Conservation (phyloP, 257 asterid genomes). For the Primulina huaijiensis region DNA sequence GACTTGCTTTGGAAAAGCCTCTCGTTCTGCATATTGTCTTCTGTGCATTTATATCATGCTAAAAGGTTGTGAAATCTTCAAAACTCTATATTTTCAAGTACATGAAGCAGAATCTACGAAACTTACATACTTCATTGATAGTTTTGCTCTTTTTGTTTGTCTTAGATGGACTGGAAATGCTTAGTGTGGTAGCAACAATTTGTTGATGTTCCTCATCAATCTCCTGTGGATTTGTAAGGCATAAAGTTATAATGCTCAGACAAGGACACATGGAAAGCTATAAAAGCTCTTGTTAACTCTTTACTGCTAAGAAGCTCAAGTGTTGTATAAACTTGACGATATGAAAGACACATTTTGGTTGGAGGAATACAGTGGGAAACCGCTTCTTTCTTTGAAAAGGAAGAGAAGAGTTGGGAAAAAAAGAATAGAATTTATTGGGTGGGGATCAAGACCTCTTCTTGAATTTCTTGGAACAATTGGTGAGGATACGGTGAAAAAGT, state of each 20-base stretch:
- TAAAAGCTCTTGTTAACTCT: slow-evolving; percentile 19
- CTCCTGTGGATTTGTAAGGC: slow-evolving; percentile 2
- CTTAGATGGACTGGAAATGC: slow-evolving; percentile 14
- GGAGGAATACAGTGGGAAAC: slow-evolving; percentile 43
- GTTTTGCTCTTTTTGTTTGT: slow-evolving; percentile 12
- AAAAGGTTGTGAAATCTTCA: not conserved
- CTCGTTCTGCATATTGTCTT: not conserved
- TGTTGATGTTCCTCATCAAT: slow-evolving; percentile 6
- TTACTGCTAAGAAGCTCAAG: slow-evolving; percentile 17
- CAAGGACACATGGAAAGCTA: slow-evolving; percentile 11
- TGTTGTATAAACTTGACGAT: slow-evolving; percentile 16
- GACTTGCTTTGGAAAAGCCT: not conserved
- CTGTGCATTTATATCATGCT: not conserved
- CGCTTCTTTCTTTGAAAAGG: slow-evolving; percentile 43
- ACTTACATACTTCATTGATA: slow-evolving; percentile 4
- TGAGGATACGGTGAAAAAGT: slow-evolving; percentile 48
- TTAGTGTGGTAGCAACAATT: not conserved
- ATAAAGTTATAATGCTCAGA: not conserved
- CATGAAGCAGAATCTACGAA: not conserved
- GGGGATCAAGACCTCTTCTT: slow-evolving; percentile 80
- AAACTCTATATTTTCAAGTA: not conserved
- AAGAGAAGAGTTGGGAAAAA: slow-evolving; percentile 52
- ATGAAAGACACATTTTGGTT: slow-evolving; percentile 70
- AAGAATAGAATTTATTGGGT: slow-evolving; percentile 58
- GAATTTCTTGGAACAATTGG: slow-evolving; percentile 81